Percentiles rank a stretch among this genome's conserved stretches.
Conservation (phyloP, 805 yeast species). For the Ogataea allantospora region DNA sequence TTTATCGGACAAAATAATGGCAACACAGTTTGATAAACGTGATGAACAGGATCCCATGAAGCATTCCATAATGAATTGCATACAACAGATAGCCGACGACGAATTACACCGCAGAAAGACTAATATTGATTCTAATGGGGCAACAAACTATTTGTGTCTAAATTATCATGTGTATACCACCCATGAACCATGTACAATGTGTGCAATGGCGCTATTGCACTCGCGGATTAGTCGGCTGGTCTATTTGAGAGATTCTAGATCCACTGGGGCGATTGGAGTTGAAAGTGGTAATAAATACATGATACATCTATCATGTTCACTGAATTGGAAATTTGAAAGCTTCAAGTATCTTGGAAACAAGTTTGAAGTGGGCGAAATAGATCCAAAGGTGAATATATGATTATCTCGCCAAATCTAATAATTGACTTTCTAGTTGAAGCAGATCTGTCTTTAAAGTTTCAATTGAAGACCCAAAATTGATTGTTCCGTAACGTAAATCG, state of each 20-base stretch:
- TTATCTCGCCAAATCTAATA: slow-evolving; percentile 6
- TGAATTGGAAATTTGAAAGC: slow-evolving; percentile 82
- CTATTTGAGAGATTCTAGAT: slow-evolving; percentile 48
- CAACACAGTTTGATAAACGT: slow-evolving; percentile 42
- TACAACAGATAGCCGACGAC: slow-evolving; percentile 56
- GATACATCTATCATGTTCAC: slow-evolving; percentile 68
- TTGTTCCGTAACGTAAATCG: slow-evolving; percentile 30
- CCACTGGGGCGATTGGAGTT: slow-evolving; percentile 56
- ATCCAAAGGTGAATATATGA: slow-evolving; percentile 25
- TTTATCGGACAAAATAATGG: slow-evolving; percentile 37
- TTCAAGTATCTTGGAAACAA: slow-evolving; percentile 22
- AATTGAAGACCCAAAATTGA: slow-evolving; percentile 21
- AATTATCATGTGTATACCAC: slow-evolving; percentile 79
- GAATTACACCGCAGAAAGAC: slow-evolving; percentile 44
- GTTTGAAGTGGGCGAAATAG: slow-evolving; percentile 21
- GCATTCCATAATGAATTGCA: slow-evolving; percentile 77
- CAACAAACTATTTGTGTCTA: slow-evolving; percentile 63
- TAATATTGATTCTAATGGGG: slow-evolving; percentile 1
- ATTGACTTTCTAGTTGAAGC: slow-evolving; percentile 19
- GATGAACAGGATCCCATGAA: slow-evolving; percentile 48
- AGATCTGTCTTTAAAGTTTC: slow-evolving; percentile 19
- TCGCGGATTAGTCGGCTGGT: slow-evolving; percentile 74
- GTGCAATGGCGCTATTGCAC: slow-evolving; percentile 93
- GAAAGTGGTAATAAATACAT: slow-evolving; percentile 65
- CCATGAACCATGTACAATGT: slow-evolving; percentile 97